These are phyloP conservation scores for Sphaerulina musiva DNA, from an alignment of 2,329 filamentous ascomycete species.

Conservation along the genomic window DNA sequence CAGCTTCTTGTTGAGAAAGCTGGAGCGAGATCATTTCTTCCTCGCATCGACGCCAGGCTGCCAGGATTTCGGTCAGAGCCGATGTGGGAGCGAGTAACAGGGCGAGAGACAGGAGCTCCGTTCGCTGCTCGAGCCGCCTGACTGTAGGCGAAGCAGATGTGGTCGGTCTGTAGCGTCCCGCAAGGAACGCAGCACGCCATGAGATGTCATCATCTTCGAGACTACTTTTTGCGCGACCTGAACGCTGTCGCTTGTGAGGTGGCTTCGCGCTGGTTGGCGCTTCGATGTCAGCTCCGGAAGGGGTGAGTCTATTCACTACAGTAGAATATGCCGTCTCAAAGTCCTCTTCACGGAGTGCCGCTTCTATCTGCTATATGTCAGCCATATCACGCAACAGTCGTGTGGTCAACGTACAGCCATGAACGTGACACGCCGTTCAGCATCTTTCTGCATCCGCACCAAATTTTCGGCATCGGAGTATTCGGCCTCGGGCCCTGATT, in stretches of 20 bases:
- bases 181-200: slow-evolving; percentile 71
- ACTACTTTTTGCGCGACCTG: slow-evolving; percentile 19
- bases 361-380: slow-evolving; percentile 47
- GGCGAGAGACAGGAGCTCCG: slow-evolving; percentile 71
- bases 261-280: slow-evolving; percentile 7
- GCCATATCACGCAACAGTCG: background rate
- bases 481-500: slow-evolving; percentile 28
- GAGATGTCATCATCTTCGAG: slow-evolving; percentile 56
- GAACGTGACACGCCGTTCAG: slow-evolving; percentile 63
- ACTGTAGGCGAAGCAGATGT: slow-evolving; percentile 49
- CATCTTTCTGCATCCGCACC: slow-evolving; percentile 28
- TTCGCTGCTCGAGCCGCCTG: slow-evolving; percentile 69
- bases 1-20: slow-evolving; percentile 59
- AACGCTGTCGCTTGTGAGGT: slow-evolving; percentile 10
- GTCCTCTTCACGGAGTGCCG: slow-evolving; percentile 67
- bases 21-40: slow-evolving; percentile 65
- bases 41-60: slow-evolving; percentile 69
- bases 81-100: slow-evolving; percentile 64
- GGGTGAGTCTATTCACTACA: slow-evolving; percentile 61
- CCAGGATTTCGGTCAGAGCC: slow-evolving; percentile 67
- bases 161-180: slow-evolving; percentile 60
- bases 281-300: slow-evolving; percentile 28
- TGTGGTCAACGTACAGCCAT: slow-evolving; percentile 53
- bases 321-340: slow-evolving; percentile 86
- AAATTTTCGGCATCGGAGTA: slow-evolving; percentile 28